These are phyloP conservation scores for Tephrocybe rancida DNA, from an alignment of 768 basidiomycete species.

Conservation along the genomic window DNA sequence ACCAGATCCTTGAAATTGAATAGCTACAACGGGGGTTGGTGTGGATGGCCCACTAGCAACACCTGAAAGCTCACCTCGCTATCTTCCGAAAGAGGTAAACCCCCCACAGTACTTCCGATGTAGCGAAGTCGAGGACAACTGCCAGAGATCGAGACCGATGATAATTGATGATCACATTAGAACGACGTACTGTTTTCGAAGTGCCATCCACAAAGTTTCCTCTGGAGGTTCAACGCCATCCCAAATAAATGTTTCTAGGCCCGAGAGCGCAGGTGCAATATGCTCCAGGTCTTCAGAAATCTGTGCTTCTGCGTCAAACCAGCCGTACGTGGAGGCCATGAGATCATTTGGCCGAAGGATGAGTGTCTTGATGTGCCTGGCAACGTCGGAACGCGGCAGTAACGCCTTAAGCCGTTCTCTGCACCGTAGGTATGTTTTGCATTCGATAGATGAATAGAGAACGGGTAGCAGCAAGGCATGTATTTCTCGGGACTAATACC, in stretches of 20 bases:
- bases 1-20: slow-evolving; percentile 22
- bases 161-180: not conserved
- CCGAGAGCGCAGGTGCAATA: slow-evolving; percentile 17
- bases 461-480: slow-evolving; percentile 12
- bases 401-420: slow-evolving; percentile 19
- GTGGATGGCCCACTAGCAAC: no score
- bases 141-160: not conserved
- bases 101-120: slow-evolving; percentile 24
- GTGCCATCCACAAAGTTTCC: slow-evolving; percentile 21
- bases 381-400: slow-evolving; percentile 10
- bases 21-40: slow-evolving; percentile 11
- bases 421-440: slow-evolving; percentile 16
- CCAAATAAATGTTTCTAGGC: slow-evolving; percentile 25
- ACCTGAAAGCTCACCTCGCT: slow-evolving; percentile 23
- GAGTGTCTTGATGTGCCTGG: slow-evolving; percentile 18
- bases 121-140: slow-evolving; percentile 24
- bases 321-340: slow-evolving; percentile 9
- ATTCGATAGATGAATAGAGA: slow-evolving; percentile 15
- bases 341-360: slow-evolving; percentile 22
- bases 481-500: slow-evolving; percentile 10
- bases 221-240: slow-evolving; percentile 24
- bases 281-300: slow-evolving; percentile 14
- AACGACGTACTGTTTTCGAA: slow-evolving; percentile 17
- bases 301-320: slow-evolving; percentile 14
- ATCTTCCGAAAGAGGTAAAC: slow-evolving; percentile 12